Conservation (phyloP, 2,329 filamentous ascomycete species). For the Colletotrichum tanaceti region DNA sequence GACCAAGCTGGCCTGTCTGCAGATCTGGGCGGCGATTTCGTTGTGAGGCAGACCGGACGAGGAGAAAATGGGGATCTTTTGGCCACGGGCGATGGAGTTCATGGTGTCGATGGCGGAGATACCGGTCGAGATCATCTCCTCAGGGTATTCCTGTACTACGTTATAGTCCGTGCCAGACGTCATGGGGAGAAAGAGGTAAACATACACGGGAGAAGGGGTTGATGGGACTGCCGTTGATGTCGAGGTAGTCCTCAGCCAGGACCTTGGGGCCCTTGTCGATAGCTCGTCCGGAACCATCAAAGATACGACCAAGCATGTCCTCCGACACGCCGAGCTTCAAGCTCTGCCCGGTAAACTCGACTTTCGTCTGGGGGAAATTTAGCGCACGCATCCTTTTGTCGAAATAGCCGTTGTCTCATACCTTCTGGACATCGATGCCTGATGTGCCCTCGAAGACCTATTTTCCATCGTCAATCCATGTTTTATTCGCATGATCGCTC, state of each 20-base stretch:
- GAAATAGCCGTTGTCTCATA: conserved; percentile 52
- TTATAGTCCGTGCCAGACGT: conserved; percentile 38
- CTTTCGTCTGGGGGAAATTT: conserved; percentile 77
- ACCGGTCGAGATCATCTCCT: conserved; percentile 99
- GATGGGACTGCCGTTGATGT: conserved; percentile 99
- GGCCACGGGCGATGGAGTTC: conserved; percentile 97
- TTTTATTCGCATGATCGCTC: conserved; percentile 23
- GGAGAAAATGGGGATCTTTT: conserved; percentile 99
- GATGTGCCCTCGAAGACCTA: conserved; percentile 97
- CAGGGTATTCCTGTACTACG: conserved; percentile 83
- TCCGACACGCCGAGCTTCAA: conserved; percentile 99
- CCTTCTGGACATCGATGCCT: conserved; percentile 99
- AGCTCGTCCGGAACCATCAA: conserved; percentile 95
- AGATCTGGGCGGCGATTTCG: conserved; percentile 99
- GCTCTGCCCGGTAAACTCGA: conserved; percentile 96
- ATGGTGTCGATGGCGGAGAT: conserved; percentile 99
- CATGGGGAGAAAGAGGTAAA: conserved; percentile 25
- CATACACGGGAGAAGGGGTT: conserved; percentile 96
- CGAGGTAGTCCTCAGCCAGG: conserved; percentile 95
- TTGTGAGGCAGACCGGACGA: conserved; percentile 98
- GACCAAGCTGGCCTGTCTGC: conserved; percentile 94
- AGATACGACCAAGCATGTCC: conserved; percentile 99
- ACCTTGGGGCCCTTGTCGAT: conserved; percentile 99
- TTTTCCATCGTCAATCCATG: conserved; percentile 45
- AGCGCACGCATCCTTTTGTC: conserved; percentile 24